Percentiles rank a stretch among this genome's conserved stretches.
Evolutionary conservation across 2,329 filamentous ascomycete species (phyloP).

Genomic region (Beauveria medogensis): DNA sequence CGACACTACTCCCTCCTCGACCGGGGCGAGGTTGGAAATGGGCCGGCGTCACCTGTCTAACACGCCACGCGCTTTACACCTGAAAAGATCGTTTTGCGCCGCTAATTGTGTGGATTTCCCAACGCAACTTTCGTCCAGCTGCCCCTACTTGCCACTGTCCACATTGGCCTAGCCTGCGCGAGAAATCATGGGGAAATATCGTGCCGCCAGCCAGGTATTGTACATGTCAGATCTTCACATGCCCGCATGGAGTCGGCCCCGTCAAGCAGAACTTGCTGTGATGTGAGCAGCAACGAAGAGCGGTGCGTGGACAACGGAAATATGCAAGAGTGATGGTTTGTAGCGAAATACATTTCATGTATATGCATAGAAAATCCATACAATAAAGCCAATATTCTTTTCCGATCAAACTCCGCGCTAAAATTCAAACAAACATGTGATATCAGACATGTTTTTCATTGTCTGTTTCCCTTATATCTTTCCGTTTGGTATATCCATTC

Average conservation of each 20-base stretch:
- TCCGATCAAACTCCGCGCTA: conserved; percentile 2
- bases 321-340: background rate
- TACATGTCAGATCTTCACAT: no score
- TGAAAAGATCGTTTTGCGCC: background rate
- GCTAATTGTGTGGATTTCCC: no score
- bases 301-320: no score
- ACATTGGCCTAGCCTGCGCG: no score
- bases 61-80: background rate
- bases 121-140: background rate
- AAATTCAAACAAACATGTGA: conserved; percentile 2
- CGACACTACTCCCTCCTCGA: no score
- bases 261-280: no score
- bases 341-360: background rate
- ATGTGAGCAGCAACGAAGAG: no score
- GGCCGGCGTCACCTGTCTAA: background rate
- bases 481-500: background rate
- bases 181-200: no score
- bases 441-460: background rate
- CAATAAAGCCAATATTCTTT: conserved; percentile 3
- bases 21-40: no score
- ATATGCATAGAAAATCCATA: background rate
- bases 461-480: background rate
- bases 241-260: no score
- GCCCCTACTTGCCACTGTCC: background rate
- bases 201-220: no score